Base-by-base conservation (phyloP, 2,329 filamentous ascomycete genomes). In the Aspergillus proliferans region DNA sequence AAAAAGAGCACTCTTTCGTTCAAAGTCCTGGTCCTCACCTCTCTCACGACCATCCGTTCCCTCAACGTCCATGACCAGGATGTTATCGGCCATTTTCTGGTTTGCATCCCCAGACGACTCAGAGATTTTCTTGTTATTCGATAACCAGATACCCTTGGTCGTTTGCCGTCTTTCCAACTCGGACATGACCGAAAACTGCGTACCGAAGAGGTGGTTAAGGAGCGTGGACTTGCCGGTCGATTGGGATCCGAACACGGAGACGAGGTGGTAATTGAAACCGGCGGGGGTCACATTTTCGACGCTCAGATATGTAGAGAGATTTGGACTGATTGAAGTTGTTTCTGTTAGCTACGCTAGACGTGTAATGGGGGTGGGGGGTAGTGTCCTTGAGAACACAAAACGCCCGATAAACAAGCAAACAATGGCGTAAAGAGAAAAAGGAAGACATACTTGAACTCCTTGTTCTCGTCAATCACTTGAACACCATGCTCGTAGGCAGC, bases 101-200 rank as follows among this genome's bases (percentile, higher is more conserved):
- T 49, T 74, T 69, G 56, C 71, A 38, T 21, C 38, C 6, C 19
- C 38, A 7, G 38, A 9, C 38, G 15, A 9, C n/a, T 19, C 10
- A 14, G 10, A 19, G 70, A 46, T 74, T 71, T 58, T 79, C 78
- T 95, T 95, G 73, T 97, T 97, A 76, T 95, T 95, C 56, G 91
- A 95, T 86, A 98, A 86, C 93, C 93, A 98, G 68, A 98, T 98
- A 66, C 93, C 93, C 77, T 97, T 98, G 41, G 93, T 98, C 0
- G 93, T 98, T 78, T 98, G 93, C 53, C 90, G 85, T 56, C 93
- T 83, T 70, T 96, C 90, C 54, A 84, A 80, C 78, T 98, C 93
- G 61, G 89, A 88, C 93, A 98, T 98, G 67, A 98, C 92, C 59
- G 89, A 92, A 75, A 98, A 98, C 49, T 91, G 81, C 58, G 93